Evolutionary conservation across 2,329 filamentous ascomycete genomes (phyloP), one percentile per base, ranked within the genome.

Genomic region (Neonectria sp.): DNA sequence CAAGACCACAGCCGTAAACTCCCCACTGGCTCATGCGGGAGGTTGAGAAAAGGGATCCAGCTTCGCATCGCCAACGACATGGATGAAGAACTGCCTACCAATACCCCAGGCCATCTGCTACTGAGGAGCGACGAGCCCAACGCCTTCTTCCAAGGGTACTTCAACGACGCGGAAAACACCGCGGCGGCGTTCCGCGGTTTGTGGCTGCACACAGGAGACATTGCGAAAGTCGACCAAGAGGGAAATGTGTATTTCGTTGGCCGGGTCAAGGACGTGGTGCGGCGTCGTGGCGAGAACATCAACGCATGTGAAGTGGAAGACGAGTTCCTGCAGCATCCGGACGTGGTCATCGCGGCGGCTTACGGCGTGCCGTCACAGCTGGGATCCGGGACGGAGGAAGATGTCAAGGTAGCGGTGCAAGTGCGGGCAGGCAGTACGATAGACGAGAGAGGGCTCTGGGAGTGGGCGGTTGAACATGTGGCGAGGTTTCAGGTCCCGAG

Each of bases 321-420:
- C n/a, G 62, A 65, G 27, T 65, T 65, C 29, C 21, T 65, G n/a
- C 55, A 65, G 25, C 62, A 65, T 29, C 62, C 62, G 4, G 62
- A 65, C 15, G 62, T 65, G 8, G 43, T 65, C n/a, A 60, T 65
- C 24, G 56, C 55, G 25, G 62, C 55, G 7, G 56, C 62, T 12
- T 65, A 33, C 11, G 55, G 55, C 7, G 27, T 51, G 15, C 48
- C 48, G 8, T 51, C 48, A 21, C 48, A 51, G 27, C 15, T 51
- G 48, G 49, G 59, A 3, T 51, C 35, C 46, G 64, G 63, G 13
- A 52, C 55, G 27, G 59, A 55, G 12, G 49, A 55, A 27, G 59
- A 62, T 48, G 29, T 55, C 49, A 55, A 62, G 12, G 49, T 62
- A 12, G 51, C 49, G 17, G 51, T 60, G 40, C 58, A 60, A 48